Percentiles rank a stretch among this genome's conserved stretches.
Evolutionary conservation across 2,329 filamentous ascomycete species (phyloP).

Genomic region (Penicillium paneum): DNA sequence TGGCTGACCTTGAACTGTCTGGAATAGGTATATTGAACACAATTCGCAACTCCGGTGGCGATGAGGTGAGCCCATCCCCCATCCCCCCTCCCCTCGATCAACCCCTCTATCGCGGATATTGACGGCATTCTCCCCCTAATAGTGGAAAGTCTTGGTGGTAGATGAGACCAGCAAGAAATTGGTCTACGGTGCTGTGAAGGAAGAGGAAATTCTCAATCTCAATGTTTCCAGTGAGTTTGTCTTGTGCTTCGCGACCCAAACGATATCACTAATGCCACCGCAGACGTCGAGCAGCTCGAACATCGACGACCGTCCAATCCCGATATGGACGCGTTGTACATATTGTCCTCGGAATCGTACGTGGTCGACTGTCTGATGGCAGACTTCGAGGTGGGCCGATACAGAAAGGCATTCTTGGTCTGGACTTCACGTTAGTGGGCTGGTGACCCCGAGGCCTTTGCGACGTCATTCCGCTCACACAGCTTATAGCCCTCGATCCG

Average conservation of each 20-base stretch:
- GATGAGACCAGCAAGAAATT: constrained; percentile 81
- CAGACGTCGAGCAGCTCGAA: constrained; percentile 90
- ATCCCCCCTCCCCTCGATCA: constrained; percentile 23
- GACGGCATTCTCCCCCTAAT: constrained; percentile 23
- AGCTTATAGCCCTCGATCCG: constrained; percentile 60
- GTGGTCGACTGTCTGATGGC: constrained; percentile 92
- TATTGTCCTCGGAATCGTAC: constrained; percentile 79
- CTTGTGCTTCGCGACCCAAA: background rate
- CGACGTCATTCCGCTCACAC: constrained; percentile 21
- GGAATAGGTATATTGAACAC: constrained; percentile 66
- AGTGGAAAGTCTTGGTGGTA: constrained; percentile 97
- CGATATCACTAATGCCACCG: constrained; percentile 13
- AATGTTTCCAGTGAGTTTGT: constrained; percentile 82
- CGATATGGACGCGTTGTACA: constrained; percentile 91
- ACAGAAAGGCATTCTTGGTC: constrained; percentile 73
- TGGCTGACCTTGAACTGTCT: constrained; percentile 11
- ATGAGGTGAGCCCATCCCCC: constrained; percentile 61
- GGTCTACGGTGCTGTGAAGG: constrained; percentile 83
- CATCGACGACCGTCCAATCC: constrained; percentile 76
- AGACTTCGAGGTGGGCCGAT: constrained; percentile 81
- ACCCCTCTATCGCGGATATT: constrained; percentile 26
- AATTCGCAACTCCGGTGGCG: constrained; percentile 73
- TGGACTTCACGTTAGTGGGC: constrained; percentile 68
- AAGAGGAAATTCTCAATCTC: constrained; percentile 95
- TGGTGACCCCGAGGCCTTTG: background rate